Base-by-base conservation (phyloP, 495 filamentous ascomycete genomes). In the Aspergillus baeticus region DNA sequence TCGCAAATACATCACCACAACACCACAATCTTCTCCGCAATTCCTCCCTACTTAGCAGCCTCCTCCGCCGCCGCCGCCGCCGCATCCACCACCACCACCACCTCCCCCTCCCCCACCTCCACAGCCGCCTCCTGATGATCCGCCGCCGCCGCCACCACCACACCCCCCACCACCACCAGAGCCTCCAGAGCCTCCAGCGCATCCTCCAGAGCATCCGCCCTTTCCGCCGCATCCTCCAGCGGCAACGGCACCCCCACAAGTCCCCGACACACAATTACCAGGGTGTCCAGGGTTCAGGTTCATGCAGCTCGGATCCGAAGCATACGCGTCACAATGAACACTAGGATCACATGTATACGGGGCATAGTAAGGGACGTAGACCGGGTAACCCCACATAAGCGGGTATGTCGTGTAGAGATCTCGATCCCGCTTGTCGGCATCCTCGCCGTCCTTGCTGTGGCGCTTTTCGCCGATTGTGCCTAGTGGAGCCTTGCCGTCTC, bases 171-270 rank as follows among this genome's bases (percentile, higher is more conserved):
- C 71, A 6, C 78, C 64, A 15, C 69, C 60, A 6, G 72, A 63
- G 5, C 71, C 69, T 55, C 72, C 57, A 8, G 62, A 67, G 35
- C 67, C 69, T 23, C 65, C 65, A n/a, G 69, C 62, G 29, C 68
- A 62, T 10, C 61, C 64, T 29, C 66, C 67, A 23, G 63, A 67
- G 44, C 68, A 63, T 14, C 59, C 66, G 56, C 67, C 34, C 62
- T 63, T 65, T 18, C 79, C 79, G 55, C 74, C 78, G 60, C 80
- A 79, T 10, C 70, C 68, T 1, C 82, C 80, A 35, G 78, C 78
- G 13, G 82, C 80, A n/a, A 77, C 81, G 1, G 67, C 78, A 13
- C 73, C 83, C 0, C 75, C 80, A 68, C 82, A 81, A 31, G 73
- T 72, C 10, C 79, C 78, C 10, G 69, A 63, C 35, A 68, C 74